Conservation (phyloP, 257 asterid genomes). For the Solanum pimpinellifolium region DNA sequence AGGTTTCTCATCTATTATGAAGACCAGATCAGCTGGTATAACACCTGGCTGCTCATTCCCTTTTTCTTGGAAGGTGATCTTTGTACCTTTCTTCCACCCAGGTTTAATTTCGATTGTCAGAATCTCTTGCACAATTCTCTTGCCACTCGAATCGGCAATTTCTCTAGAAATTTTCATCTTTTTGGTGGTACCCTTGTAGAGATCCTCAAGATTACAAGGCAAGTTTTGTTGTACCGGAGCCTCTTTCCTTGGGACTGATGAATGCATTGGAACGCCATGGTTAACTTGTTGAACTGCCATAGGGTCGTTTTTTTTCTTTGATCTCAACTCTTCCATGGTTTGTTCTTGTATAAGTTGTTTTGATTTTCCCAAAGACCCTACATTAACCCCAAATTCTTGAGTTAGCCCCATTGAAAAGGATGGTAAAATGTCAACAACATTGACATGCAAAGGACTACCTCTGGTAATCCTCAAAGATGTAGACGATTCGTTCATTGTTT, state of each 20-base stretch:
- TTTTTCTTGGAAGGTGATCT: conserved; percentile 33
- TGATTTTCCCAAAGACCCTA: no score
- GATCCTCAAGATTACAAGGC: conserved; percentile 33
- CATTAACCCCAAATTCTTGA: no score
- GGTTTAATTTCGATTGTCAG: conserved; percentile 22
- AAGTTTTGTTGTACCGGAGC: conserved; percentile 18
- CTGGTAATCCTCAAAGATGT: no score
- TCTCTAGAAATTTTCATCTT: conserved; percentile 37
- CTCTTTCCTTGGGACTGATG: conserved; percentile 15
- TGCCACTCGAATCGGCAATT: conserved; percentile 23
- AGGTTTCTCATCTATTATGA: conserved; percentile 35
- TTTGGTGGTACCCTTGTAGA: conserved; percentile 31
- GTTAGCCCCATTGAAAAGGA: no score
- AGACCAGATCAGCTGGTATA: conserved; percentile 29
- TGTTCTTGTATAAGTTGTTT: no score
- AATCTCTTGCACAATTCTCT: conserved; percentile 13
- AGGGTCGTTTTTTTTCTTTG: no score
- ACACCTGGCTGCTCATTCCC: conserved; percentile 32
- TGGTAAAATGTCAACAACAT: no score
- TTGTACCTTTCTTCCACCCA: conserved; percentile 47
- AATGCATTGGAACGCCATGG: conserved; percentile 15
- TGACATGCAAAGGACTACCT: no score
- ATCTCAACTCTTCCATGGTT: no score
- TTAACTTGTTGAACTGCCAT: no score
- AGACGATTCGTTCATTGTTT: no score